Evolutionary conservation across 768 basidiomycete species (phyloP).

Genomic region (Serendipita sp.): DNA sequence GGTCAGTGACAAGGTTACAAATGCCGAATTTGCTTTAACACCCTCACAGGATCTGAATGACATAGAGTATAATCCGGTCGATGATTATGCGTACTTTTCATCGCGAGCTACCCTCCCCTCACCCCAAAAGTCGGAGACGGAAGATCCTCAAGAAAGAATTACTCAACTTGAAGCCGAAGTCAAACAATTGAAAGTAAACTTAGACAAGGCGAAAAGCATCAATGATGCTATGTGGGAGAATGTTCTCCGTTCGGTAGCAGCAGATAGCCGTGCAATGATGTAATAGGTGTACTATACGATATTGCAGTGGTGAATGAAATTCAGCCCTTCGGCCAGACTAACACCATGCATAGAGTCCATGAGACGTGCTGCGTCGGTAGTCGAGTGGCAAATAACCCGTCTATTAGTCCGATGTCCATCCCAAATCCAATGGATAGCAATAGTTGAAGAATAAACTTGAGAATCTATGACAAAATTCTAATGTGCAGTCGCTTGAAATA

Average conservation of each 20-base stretch:
- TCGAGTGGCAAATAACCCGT: too few species aligned
- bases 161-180: constrained; percentile 62
- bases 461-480: background rate
- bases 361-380: too few species aligned
- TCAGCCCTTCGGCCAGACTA: too few species aligned
- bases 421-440: background rate
- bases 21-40: constrained; percentile 7
- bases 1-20: background rate
- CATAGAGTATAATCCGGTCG: constrained; percentile 16
- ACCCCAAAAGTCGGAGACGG: constrained; percentile 20
- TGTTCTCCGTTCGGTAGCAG: constrained; percentile 44
- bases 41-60: background rate
- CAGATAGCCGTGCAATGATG: background rate
- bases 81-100: constrained; percentile 19
- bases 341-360: too few species aligned
- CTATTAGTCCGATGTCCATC: too few species aligned
- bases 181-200: constrained; percentile 42
- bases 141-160: constrained; percentile 38
- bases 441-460: background rate
- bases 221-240: constrained; percentile 92
- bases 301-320: too few species aligned
- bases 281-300: too few species aligned
- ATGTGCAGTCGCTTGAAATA: background rate
- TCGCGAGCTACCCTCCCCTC: constrained; percentile 6
- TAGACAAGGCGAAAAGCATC: constrained; percentile 74